Evolutionary conservation across 306 rosid genomes (phyloP).

Genomic region (Myrica gale): DNA sequence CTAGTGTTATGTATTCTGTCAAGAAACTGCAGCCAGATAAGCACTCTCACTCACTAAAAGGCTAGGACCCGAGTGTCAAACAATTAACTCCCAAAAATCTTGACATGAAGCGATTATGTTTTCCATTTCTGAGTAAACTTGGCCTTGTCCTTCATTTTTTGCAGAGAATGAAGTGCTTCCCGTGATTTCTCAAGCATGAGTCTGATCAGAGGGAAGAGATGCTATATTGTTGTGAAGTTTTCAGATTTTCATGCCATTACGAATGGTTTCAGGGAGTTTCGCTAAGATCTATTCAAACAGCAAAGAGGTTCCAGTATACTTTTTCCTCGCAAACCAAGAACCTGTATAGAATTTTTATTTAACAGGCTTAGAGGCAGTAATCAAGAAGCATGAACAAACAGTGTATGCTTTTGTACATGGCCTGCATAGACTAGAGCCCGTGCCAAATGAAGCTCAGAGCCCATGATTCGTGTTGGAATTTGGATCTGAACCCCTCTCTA

Average conservation of each 20-base stretch:
- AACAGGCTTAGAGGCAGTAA: neutral
- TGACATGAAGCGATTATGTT: no score
- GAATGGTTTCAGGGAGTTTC: slow-evolving; percentile 10
- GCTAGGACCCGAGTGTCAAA: neutral
- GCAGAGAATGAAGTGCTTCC: slow-evolving; percentile 97
- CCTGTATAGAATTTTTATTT: neutral
- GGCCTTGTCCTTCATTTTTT: slow-evolving; percentile 26
- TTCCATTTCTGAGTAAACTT: neutral
- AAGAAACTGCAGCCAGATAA: neutral
- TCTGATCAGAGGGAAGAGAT: slow-evolving; percentile 12
- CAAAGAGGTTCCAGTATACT: neutral
- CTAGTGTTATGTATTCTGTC: neutral
- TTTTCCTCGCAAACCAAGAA: neutral
- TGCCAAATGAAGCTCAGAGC: no score
- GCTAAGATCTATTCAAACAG: neutral
- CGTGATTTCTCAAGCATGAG: slow-evolving; percentile 42
- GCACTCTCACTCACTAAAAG: neutral
- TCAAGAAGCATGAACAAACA: neutral
- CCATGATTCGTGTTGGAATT: neutral
- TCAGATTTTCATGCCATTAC: neutral
- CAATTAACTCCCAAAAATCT: no score
- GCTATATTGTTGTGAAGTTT: neutral
- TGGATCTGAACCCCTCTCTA: neutral
- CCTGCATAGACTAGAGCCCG: neutral
- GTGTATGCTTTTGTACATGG: neutral